A percentile compares a stretch with the other conserved stretches of the same genome.
Conservation (phyloP, 768 basidiomycete species). For the Gautieria morchelliformis region DNA sequence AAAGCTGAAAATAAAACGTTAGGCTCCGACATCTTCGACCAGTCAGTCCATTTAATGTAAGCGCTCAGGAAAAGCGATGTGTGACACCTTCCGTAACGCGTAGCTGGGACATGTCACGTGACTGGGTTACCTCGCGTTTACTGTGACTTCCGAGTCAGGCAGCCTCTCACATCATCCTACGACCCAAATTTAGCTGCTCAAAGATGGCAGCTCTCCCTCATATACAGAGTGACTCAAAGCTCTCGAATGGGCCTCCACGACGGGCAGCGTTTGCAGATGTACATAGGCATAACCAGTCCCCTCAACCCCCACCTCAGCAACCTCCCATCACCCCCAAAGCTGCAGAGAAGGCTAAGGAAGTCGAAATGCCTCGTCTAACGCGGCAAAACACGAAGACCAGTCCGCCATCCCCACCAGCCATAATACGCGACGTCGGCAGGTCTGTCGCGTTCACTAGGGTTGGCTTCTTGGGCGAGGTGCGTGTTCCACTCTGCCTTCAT, state of each 20-base stretch:
- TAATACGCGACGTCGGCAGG: conserved; percentile 59
- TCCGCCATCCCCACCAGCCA: conserved; percentile 70
- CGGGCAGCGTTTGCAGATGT: conserved; percentile 3
- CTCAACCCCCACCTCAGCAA: neutral
- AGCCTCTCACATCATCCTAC: neutral
- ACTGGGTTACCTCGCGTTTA: neutral
- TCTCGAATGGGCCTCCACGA: neutral
- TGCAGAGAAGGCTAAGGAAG: conserved; percentile 30
- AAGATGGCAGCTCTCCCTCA: conserved; percentile 6
- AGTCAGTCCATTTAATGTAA: neutral
- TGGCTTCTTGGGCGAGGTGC: conserved; percentile 83
- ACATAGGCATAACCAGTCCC: conserved; percentile 5
- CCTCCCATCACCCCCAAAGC: conserved; percentile 8
- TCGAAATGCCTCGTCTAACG: conserved; percentile 57
- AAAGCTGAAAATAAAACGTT: too few species aligned
- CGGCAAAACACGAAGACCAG: conserved; percentile 76
- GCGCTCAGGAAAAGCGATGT: neutral
- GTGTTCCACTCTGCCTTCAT: conserved; percentile 17
- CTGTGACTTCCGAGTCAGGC: neutral
- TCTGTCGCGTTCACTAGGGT: conserved; percentile 55
- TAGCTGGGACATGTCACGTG: neutral
- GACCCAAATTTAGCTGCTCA: neutral
- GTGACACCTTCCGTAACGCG: too few species aligned
- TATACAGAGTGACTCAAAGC: neutral
- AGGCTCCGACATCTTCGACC: too few species aligned